Percentiles rank a stretch among this genome's conserved stretches.
Conservation (phyloP, 2,329 filamentous ascomycete species). For the Zymoseptoria passerinii region DNA sequence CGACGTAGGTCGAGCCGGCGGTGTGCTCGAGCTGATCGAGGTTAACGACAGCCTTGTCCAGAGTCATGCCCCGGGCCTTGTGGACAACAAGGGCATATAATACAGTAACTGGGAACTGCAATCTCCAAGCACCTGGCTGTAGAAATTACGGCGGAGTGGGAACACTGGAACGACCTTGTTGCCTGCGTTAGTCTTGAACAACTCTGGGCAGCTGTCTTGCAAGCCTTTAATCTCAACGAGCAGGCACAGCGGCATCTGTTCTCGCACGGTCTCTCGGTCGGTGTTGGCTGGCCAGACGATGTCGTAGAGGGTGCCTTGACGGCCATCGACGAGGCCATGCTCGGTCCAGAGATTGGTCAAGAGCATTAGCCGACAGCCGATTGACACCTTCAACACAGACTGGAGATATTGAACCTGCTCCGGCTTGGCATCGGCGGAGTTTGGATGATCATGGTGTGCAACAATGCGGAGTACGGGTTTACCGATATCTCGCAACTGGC, state of each 20-base stretch:
- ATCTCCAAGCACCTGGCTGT: neutral
- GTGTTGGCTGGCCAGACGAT: neutral
- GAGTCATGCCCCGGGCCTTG: neutral
- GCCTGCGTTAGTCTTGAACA: neutral
- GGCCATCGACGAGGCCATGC: neutral
- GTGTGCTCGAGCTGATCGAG: neutral
- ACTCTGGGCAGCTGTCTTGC: neutral
- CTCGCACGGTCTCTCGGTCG: neutral
- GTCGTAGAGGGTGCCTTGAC: neutral
- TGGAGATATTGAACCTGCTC: neutral
- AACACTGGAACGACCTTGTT: neutral
- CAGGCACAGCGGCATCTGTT: neutral
- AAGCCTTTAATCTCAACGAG: neutral
- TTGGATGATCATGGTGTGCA: neutral
- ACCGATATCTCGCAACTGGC: neutral
- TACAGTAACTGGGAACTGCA: neutral
- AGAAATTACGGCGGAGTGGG: neutral
- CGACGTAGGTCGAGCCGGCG: neutral
- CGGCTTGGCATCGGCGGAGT: neutral
- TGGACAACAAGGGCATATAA: neutral
- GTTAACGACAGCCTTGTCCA: neutral
- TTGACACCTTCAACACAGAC: neutral
- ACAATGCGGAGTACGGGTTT: neutral
- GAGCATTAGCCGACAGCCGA: conserved; percentile 1
- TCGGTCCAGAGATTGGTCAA: neutral